Base-by-base conservation (phyloP, 257 asterid species). In the Solanum sejunctum region DNA sequence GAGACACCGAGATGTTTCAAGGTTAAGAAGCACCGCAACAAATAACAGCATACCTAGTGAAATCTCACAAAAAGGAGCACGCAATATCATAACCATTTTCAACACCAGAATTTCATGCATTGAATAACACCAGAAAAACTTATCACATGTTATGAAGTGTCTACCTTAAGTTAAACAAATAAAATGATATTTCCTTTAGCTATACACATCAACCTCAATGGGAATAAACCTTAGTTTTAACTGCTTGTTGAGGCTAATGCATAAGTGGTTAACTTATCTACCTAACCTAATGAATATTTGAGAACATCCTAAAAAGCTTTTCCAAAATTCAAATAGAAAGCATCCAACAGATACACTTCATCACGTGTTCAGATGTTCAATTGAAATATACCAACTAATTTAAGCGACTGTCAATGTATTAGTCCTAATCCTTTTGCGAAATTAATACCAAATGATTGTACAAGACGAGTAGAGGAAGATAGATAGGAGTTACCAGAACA, bases 401-500 rank as follows among this genome's bases (percentile, higher is more conserved):
- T 11, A 61, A 61, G 4, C 18, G 39, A 23, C 39, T 61, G 70
- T 51, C 17, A 51, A 51, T 51, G 56, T 61, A 61, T 61, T 61
- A 61, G 70, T 12, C 17, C 18, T 61, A 60, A 60, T 13, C 15
- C 43, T 6, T 13, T 64, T 4, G 43, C 20, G 72, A 64, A 12
- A 64, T 26, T 26, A 26, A 26, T 26, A 12, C 39, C 70, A 61
- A 61, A 23, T 61, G 73, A 43, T 26, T 66, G 20, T 64, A 26
- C 2, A 26, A 63, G 41, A 64, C 41, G 28, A 26, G 66, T 26
- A 21, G 36, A 64, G 32, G 12, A 21, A 26, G 21, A 32, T 26
- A 20, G 23, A 39, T 16, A 32, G 61, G n/a, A 56, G 57, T 86
- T 92, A 96, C 99, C 98, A 97, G 87, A 79, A 95, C 99, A 85